These are phyloP conservation scores for Neurospora discreta DNA, from an alignment of 495 filamentous ascomycete species.

Conservation along the genomic window DNA sequence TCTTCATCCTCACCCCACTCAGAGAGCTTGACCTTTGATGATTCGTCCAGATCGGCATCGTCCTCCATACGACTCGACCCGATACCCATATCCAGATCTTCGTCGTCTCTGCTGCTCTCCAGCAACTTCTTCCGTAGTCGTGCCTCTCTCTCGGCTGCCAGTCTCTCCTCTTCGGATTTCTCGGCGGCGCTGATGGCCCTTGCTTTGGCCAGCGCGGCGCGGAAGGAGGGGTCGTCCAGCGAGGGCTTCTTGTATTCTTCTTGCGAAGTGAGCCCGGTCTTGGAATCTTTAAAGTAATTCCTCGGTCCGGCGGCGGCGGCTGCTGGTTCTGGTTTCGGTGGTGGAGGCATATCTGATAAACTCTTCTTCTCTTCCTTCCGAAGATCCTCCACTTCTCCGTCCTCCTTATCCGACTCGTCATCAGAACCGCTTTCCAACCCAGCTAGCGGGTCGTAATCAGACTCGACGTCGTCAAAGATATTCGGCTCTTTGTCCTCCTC, in stretches of 20 bases:
- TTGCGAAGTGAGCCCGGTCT: conserved; percentile 28
- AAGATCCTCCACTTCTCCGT: conserved; percentile 9
- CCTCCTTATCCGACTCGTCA: conserved; percentile 30
- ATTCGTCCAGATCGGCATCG: conserved; percentile 52
- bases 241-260: conserved; percentile 39
- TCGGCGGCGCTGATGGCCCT: conserved; percentile 53
- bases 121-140: conserved; percentile 67
- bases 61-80: conserved; percentile 75
- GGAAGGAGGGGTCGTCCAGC: conserved; percentile 64
- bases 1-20: conserved; percentile 49
- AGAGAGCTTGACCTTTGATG: conserved; percentile 50
- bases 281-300: conserved; percentile 54
- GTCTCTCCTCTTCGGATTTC: conserved; percentile 32
- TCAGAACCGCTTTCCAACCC: conserved; percentile 43
- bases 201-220: conserved; percentile 78
- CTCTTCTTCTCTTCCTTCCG: conserved; percentile 5
- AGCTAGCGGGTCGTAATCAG: conserved; percentile 81
- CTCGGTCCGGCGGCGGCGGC: conserved; percentile 15
- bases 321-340: conserved; percentile 21
- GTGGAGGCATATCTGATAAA: conserved; percentile 29
- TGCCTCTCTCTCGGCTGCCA: conserved; percentile 40
- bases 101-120: conserved; percentile 68
- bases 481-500: conserved; percentile 52
- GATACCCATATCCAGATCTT: conserved; percentile 91
- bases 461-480: conserved; percentile 82